Evolutionary conservation across 2,329 filamentous ascomycete species (phyloP).

Genomic region (Orbilia blumenaviensis): DNA sequence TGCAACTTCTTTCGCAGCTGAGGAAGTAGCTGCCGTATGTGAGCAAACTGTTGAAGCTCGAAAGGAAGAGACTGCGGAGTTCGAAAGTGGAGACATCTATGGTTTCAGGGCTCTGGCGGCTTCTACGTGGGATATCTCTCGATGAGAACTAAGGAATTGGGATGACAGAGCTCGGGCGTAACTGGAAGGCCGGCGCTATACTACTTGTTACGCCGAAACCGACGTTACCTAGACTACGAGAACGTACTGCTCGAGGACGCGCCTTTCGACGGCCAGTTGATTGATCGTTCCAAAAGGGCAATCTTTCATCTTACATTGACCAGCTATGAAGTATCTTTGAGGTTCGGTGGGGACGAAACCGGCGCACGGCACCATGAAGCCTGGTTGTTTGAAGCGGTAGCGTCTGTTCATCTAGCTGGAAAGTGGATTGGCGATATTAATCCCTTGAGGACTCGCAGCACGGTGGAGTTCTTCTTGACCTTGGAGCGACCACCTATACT

Average conservation of each 20-base stretch:
- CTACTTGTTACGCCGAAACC: constrained; percentile 6
- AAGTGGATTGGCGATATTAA: constrained; percentile 34
- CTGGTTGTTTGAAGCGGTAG: constrained; percentile 9
- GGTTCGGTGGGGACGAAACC: neutral
- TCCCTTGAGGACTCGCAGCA: neutral
- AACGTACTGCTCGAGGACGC: constrained; percentile 12
- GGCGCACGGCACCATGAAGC: constrained; percentile 11
- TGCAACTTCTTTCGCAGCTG: constrained; percentile 58
- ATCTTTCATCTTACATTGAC: constrained; percentile 29
- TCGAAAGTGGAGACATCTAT: neutral
- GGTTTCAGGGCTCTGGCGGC: constrained; percentile 39
- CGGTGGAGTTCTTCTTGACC: no score
- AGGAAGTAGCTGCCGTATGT: constrained; percentile 60
- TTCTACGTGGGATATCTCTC: constrained; percentile 53
- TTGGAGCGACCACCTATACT: no score
- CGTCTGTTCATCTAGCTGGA: constrained; percentile 20
- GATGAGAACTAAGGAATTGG: constrained; percentile 58
- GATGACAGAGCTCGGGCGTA: constrained; percentile 60
- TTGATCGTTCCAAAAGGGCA: constrained; percentile 18
- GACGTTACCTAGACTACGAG: neutral
- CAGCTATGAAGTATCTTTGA: constrained; percentile 9
- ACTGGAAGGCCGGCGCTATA: constrained; percentile 11
- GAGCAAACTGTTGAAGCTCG: constrained; percentile 58
- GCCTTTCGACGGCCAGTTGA: neutral
- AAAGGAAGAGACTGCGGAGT: constrained; percentile 29